Percentiles rank a stretch among this genome's conserved stretches.
These are phyloP conservation scores for Glycine latifolia DNA, from an alignment of 306 rosid species.

Conservation along the genomic window DNA sequence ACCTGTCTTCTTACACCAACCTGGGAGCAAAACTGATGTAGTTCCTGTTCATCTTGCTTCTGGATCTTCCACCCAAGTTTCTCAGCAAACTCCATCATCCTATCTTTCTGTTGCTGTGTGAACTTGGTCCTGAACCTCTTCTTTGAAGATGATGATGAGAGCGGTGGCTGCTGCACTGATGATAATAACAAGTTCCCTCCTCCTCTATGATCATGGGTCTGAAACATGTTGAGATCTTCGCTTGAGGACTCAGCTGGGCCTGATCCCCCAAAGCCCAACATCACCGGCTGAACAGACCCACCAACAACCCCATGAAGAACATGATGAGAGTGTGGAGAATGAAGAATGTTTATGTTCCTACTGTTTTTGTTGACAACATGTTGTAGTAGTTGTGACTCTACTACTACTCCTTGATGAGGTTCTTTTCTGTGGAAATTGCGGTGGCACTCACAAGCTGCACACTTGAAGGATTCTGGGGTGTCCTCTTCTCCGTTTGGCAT, in stretches of 20 bases:
- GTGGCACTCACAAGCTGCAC: constrained; percentile 94
- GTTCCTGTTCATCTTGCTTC: constrained; percentile 80
- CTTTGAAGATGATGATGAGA: constrained; percentile 39
- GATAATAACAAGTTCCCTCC: background rate
- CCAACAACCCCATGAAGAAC: background rate
- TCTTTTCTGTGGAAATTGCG: constrained; percentile 85
- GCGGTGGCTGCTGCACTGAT: constrained; percentile 32
- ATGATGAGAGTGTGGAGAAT: constrained; percentile 31
- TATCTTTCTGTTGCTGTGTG: constrained; percentile 72
- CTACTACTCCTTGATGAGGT: constrained; percentile 42
- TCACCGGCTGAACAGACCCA: constrained; percentile 57
- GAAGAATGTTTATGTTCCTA: constrained; percentile 7
- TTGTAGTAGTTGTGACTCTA: background rate
- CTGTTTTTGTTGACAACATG: constrained; percentile 39
- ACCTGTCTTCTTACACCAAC: constrained; percentile 72
- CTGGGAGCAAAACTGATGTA: constrained; percentile 75
- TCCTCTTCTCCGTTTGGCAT: constrained; percentile 79
- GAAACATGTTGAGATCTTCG: constrained; percentile 74
- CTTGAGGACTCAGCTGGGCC: constrained; percentile 74
- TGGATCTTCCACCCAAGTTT: constrained; percentile 88
- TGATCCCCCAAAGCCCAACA: constrained; percentile 75
- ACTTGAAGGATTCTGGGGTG: constrained; percentile 60
- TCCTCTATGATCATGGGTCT: constrained; percentile 9
- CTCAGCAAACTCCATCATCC: constrained; percentile 83
- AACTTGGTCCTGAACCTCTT: constrained; percentile 89